phyloP scores from a whole-genome alignment of 805 yeast genomes.

The Monosporozyma solicola region DNA sequence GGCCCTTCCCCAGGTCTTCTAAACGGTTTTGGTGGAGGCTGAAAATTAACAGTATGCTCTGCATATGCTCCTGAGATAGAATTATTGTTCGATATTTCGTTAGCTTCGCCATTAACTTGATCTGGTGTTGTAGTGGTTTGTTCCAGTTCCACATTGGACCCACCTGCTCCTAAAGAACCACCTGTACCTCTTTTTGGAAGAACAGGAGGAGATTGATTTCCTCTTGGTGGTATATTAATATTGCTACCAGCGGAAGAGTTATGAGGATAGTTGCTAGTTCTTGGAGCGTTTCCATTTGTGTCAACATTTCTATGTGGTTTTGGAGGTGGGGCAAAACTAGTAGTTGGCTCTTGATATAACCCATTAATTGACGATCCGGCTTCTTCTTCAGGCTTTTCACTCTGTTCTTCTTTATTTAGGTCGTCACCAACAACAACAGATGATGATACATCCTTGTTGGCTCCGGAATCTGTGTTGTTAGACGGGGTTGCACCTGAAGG shows the following conservation, averaged over 20 bases:
- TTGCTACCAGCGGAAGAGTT: background rate
- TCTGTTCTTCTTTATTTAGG: constrained; percentile 7
- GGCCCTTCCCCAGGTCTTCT: constrained; percentile 3
- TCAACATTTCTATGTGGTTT: constrained; percentile 22
- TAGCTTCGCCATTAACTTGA: background rate
- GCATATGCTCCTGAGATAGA: constrained; percentile 3
- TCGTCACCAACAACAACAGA: background rate
- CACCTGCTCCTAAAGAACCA: background rate
- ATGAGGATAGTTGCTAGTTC: background rate
- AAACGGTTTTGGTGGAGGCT: constrained; percentile 31
- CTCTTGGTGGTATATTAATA: background rate
- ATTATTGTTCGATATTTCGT: background rate
- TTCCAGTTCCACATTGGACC: background rate
- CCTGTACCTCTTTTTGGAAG: background rate
- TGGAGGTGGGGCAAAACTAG: constrained; percentile 36
- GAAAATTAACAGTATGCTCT: constrained; percentile 11
- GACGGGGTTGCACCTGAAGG: background rate
- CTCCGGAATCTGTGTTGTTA: background rate
- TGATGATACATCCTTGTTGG: background rate
- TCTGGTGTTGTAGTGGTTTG: background rate
- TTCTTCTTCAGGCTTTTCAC: constrained; percentile 19
- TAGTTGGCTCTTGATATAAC: constrained; percentile 16
- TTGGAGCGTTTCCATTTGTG: background rate
- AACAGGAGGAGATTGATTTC: background rate
- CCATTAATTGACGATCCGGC: constrained; percentile 24